These are phyloP conservation scores for Syzygium aromaticum DNA, from an alignment of 345 rosid species.

Conservation along the genomic window DNA sequence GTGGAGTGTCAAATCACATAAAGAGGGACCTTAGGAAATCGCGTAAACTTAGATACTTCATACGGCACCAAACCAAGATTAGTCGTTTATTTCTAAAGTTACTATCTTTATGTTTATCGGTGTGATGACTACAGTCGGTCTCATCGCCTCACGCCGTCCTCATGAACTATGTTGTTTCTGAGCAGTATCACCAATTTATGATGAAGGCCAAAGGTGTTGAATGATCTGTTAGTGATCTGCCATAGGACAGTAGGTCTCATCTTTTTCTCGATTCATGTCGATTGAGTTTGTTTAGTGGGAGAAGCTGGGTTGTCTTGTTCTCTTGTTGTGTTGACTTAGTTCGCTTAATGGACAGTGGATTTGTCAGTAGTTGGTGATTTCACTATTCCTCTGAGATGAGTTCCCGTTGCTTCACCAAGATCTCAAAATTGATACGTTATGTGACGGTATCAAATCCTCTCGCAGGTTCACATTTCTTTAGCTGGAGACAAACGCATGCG, in stretches of 20 bases:
- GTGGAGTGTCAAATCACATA: background rate
- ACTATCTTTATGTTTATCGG: background rate
- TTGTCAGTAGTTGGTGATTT: background rate
- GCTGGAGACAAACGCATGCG: slow-evolving; percentile 88
- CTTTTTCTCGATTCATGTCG: background rate
- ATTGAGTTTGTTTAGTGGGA: background rate
- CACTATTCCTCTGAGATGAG: background rate
- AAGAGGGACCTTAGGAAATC: background rate
- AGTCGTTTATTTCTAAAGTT: background rate
- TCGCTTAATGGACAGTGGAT: background rate
- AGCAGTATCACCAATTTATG: background rate
- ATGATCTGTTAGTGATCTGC: background rate
- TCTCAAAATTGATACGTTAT: background rate
- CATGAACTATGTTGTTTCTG: background rate
- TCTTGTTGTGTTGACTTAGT: background rate
- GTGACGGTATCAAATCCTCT: background rate
- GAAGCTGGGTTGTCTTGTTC: background rate
- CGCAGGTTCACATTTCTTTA: slow-evolving; percentile 59
- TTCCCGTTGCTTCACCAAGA: background rate
- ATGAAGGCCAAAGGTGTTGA: background rate
- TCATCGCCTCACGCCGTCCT: background rate
- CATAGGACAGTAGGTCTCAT: too few relatives aligned
- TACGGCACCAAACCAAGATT: background rate
- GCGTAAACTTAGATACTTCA: background rate
- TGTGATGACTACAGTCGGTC: background rate